These are phyloP conservation scores for Hericium alpestre DNA, from an alignment of 768 basidiomycete genomes.

Conservation along the genomic window DNA sequence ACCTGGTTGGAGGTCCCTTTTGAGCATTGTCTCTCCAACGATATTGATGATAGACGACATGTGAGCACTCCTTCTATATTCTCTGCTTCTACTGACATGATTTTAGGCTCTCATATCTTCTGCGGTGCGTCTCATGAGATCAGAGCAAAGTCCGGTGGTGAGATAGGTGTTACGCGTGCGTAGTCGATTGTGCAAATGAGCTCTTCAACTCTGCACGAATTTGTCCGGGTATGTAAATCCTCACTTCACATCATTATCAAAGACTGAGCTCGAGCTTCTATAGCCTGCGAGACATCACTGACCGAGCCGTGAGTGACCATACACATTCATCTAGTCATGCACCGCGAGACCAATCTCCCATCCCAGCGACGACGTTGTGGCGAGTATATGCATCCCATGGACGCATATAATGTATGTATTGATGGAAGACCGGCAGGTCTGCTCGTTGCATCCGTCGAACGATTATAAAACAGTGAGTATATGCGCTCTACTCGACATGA, in stretches of 20 bases:
- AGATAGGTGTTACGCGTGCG: not conserved
- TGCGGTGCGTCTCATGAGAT: conserved; percentile 37
- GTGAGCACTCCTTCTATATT: conserved; percentile 22
- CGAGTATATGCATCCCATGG: conserved; percentile 5
- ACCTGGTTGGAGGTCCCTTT: not conserved
- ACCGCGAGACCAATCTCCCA: too few species aligned
- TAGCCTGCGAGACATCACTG: conserved; percentile 74
- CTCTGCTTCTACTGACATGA: not conserved
- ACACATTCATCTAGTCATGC: not conserved
- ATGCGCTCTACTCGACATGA: conserved; percentile 19
- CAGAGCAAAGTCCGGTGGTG: not conserved
- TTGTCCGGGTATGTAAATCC: conserved; percentile 52
- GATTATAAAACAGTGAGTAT: conserved; percentile 76
- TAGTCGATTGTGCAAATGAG: conserved; percentile 80
- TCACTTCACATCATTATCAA: not conserved
- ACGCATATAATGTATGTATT: not conserved
- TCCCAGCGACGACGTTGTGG: conserved; percentile 23
- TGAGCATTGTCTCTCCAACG: not conserved
- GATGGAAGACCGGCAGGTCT: conserved; percentile 39
- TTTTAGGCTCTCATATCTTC: conserved; percentile 76
- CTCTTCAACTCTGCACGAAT: conserved; percentile 67
- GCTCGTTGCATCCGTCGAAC: conserved; percentile 76
- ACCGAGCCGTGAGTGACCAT: conserved; percentile 55
- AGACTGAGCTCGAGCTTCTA: not conserved
- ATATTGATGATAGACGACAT: conserved; percentile 39